Evolutionary conservation across 192 early-diverging fungal species (phyloP).

Genomic region (Umbelopsis sp.): DNA sequence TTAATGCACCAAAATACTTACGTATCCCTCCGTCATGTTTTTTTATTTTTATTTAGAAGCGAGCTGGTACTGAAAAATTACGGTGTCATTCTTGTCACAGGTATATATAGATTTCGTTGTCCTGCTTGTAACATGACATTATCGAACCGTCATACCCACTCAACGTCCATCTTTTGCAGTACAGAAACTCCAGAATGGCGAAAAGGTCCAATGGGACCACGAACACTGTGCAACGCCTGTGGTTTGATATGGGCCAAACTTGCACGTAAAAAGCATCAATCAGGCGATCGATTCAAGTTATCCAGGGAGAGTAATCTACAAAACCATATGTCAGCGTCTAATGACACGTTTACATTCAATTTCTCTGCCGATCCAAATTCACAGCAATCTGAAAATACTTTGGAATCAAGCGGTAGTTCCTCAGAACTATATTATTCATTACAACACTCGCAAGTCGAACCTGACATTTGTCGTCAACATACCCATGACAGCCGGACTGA

Average conservation of each 20-base stretch:
- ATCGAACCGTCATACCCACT: no score
- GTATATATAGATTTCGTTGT: not conserved
- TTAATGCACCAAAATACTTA: not conserved
- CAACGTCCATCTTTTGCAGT: not conserved
- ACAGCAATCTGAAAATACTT: not conserved
- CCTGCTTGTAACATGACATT: not conserved
- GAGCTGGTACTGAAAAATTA: slow-evolving; percentile 6
- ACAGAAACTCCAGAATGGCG: slow-evolving; percentile 30
- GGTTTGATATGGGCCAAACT: slow-evolving; percentile 25
- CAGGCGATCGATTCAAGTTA: not conserved
- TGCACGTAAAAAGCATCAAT: slow-evolving; percentile 6
- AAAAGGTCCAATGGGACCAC: slow-evolving; percentile 23
- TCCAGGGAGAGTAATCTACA: not conserved
- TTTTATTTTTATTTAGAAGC: no score
- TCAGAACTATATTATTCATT: not conserved
- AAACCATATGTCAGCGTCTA: not conserved
- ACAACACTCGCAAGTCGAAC: not conserved
- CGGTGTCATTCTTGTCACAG: slow-evolving; percentile 1
- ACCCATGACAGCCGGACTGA: not conserved
- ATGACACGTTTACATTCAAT: no score
- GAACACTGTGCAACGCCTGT: slow-evolving; percentile 24
- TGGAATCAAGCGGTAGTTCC: not conserved
- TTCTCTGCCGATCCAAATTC: not conserved
- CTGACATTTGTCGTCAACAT: not conserved
- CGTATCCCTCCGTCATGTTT: no score